phyloP scores from a whole-genome alignment of 1,284 basidiomycete species.

The Neonothopanus nambi region DNA sequence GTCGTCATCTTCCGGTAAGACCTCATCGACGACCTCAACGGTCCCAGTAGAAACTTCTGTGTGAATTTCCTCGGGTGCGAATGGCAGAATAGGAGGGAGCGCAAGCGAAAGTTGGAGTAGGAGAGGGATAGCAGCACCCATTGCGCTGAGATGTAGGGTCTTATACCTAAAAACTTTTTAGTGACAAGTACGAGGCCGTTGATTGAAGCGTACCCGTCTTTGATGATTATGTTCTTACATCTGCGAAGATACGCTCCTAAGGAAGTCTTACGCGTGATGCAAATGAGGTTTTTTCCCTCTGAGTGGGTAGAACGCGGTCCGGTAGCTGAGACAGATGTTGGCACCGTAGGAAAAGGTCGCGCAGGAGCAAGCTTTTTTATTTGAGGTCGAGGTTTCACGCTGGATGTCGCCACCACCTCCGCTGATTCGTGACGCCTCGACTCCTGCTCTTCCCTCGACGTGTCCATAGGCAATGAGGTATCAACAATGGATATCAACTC shows the following conservation, averaged over 20 bases:
- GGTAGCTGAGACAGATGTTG: slow-evolving; percentile 72
- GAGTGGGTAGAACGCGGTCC: slow-evolving; percentile 77
- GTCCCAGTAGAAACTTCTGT: slow-evolving; percentile 76
- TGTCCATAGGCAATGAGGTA: not conserved
- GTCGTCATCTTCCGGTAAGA: slow-evolving; percentile 74
- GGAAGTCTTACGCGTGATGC: slow-evolving; percentile 77
- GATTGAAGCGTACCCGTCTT: slow-evolving; percentile 64
- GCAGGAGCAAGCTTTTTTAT: slow-evolving; percentile 69
- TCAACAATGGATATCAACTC: slow-evolving; percentile 10
- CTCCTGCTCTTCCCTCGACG: not conserved
- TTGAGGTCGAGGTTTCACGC: slow-evolving; percentile 29
- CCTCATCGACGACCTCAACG: slow-evolving; percentile 76
- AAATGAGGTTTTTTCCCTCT: slow-evolving; percentile 79
- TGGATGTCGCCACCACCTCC: slow-evolving; percentile 11
- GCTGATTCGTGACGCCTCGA: not conserved
- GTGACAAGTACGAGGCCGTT: not conserved
- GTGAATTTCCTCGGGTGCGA: slow-evolving; percentile 60
- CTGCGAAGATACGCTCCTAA: slow-evolving; percentile 76
- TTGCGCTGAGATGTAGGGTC: slow-evolving; percentile 74
- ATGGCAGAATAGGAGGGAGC: slow-evolving; percentile 76
- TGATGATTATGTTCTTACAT: slow-evolving; percentile 74
- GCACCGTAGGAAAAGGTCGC: slow-evolving; percentile 75
- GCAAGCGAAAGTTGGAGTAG: slow-evolving; percentile 72
- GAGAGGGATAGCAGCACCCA: slow-evolving; percentile 88
- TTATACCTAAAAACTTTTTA: slow-evolving; percentile 57